Conservation (phyloP, 306 rosid species). For the Dicorynia guianensis region DNA sequence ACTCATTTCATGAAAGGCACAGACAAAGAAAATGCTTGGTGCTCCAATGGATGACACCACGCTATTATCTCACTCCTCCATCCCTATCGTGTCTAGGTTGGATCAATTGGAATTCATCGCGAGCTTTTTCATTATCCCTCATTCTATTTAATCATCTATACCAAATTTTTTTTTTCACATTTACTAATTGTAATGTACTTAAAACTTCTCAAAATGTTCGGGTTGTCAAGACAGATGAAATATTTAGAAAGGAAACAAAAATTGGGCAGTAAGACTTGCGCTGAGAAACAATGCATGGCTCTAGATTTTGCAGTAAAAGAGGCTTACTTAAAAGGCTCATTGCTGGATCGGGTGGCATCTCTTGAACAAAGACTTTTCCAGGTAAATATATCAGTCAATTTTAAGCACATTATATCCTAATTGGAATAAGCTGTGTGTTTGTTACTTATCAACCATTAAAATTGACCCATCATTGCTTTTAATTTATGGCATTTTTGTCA, state of each 20-base stretch:
- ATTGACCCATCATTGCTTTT: no score
- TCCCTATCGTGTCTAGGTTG: slow-evolving; percentile 73
- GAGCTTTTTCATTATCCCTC: slow-evolving; percentile 12
- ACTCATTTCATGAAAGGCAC: not conserved
- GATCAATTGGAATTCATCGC: slow-evolving; percentile 78
- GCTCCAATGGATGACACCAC: slow-evolving; percentile 49
- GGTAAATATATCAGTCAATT: slow-evolving; percentile 45
- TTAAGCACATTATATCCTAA: no score
- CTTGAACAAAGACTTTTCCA: slow-evolving; percentile 75
- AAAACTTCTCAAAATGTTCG: no score
- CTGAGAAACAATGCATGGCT: slow-evolving; percentile 40
- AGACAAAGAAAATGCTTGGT: not conserved
- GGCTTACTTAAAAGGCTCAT: slow-evolving; percentile 64
- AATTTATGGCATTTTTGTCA: no score
- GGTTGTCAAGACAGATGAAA: slow-evolving; percentile 59
- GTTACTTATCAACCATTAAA: no score
- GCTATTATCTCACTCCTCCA: slow-evolving; percentile 49
- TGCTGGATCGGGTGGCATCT: slow-evolving; percentile 75
- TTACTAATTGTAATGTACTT: not conserved
- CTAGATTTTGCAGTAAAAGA: slow-evolving; percentile 61
- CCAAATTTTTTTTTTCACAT: not conserved
- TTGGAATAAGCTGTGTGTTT: not conserved
- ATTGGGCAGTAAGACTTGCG: slow-evolving; percentile 36
- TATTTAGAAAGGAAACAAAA: slow-evolving; percentile 68
- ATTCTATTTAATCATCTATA: not conserved